phyloP scores from a whole-genome alignment of 148 eudicot genomes.

The Silene latifolia region DNA sequence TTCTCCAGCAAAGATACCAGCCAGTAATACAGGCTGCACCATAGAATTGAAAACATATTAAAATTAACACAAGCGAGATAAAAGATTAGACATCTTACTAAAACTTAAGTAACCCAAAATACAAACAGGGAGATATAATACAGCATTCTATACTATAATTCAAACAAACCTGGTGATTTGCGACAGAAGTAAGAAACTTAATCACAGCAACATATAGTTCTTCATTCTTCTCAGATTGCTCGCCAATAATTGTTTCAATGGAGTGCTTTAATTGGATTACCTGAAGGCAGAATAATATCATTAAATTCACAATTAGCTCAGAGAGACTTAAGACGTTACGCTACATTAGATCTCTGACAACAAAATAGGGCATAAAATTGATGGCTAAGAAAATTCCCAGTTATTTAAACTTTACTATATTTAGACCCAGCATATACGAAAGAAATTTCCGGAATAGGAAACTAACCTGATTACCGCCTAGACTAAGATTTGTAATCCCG shows the following conservation, averaged over 20 bases:
- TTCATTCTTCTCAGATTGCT: slow-evolving; percentile 56
- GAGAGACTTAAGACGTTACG: not conserved
- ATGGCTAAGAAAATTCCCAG: not conserved
- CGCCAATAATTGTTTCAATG: slow-evolving; percentile 47
- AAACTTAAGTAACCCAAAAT: not conserved
- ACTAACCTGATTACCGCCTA: slow-evolving; percentile 72
- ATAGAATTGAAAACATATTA: slow-evolving; percentile 1
- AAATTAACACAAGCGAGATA: not conserved
- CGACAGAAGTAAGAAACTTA: slow-evolving; percentile 69
- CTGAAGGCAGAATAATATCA: slow-evolving; percentile 38
- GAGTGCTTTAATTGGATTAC: slow-evolving; percentile 48
- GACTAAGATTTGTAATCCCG: slow-evolving; percentile 59
- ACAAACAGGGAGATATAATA: not conserved
- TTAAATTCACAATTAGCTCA: not conserved
- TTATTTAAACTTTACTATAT: not conserved
- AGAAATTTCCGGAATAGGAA: not conserved
- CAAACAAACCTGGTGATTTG: slow-evolving; percentile 69
- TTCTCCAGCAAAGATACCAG: slow-evolving; percentile 48
- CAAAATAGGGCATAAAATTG: not conserved
- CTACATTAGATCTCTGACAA: not conserved
- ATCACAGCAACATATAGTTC: slow-evolving; percentile 58
- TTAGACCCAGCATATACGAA: slow-evolving; percentile 4
- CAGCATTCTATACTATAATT: not conserved
- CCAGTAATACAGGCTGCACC: slow-evolving; percentile 81
- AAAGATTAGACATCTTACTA: not conserved